phyloP scores from a whole-genome alignment of 768 basidiomycete species.

The Boletus rex-veris region DNA sequence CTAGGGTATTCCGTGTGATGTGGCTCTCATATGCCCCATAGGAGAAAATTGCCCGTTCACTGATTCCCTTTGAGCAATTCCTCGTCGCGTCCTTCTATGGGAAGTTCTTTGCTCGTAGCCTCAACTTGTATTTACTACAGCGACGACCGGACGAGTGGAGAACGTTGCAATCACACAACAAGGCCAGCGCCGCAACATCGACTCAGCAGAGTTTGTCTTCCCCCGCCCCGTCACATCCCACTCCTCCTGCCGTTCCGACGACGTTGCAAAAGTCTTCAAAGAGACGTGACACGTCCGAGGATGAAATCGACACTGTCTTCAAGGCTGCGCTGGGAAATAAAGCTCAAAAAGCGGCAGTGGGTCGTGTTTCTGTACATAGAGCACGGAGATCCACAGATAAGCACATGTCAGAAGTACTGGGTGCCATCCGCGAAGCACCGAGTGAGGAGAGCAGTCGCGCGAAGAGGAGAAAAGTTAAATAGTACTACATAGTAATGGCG shows the following conservation, averaged over 20 bases:
- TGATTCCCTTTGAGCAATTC: slow-evolving; percentile 65
- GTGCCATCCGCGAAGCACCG: slow-evolving; percentile 59
- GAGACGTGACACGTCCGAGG: slow-evolving; percentile 42
- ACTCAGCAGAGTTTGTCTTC: slow-evolving; percentile 18
- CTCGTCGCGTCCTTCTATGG: slow-evolving; percentile 81
- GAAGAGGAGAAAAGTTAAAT: slow-evolving; percentile 29
- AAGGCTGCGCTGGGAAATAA: slow-evolving; percentile 54
- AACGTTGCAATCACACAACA: slow-evolving; percentile 51
- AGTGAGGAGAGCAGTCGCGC: slow-evolving; percentile 39
- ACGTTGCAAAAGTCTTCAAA: slow-evolving; percentile 40
- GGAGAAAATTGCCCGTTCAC: slow-evolving; percentile 89
- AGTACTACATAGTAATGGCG: background rate
- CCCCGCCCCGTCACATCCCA: background rate
- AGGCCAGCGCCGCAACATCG: slow-evolving; percentile 20
- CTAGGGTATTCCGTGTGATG: background rate
- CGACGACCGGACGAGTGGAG: slow-evolving; percentile 86
- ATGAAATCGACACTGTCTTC: slow-evolving; percentile 80
- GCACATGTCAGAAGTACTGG: slow-evolving; percentile 48
- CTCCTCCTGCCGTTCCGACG: background rate
- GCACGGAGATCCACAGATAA: slow-evolving; percentile 28
- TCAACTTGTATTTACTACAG: slow-evolving; percentile 75
- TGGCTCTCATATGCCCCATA: slow-evolving; percentile 29
- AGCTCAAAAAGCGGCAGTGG: slow-evolving; percentile 52
- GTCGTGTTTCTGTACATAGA: slow-evolving; percentile 7
- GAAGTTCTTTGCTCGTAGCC: slow-evolving; percentile 77